Conservation (phyloP, 2,329 filamentous ascomycete genomes). For the Biscogniauxia sp. region DNA sequence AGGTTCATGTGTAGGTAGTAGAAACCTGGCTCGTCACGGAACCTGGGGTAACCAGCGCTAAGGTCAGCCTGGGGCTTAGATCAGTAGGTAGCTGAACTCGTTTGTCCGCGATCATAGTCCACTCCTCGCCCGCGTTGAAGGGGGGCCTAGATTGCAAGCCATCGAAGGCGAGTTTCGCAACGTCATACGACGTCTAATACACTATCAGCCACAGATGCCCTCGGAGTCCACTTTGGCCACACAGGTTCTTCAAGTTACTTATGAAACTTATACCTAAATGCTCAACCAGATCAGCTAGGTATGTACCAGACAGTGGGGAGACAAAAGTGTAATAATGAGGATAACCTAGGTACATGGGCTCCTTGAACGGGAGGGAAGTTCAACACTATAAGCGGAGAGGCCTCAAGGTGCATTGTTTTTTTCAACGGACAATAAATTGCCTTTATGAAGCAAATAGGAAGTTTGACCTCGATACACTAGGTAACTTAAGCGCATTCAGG, state of each 20-base stretch:
- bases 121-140: no score
- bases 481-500: neutral
- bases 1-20: no score
- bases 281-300: neutral
- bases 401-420: neutral
- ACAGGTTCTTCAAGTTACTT: no score
- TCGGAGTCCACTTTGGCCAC: no score
- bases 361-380: neutral
- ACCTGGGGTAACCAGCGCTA: neutral
- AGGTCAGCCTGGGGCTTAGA: neutral
- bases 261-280: neutral
- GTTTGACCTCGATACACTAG: neutral
- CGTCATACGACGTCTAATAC: neutral
- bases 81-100: neutral
- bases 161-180: neutral
- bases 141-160: neutral
- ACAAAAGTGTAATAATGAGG: neutral
- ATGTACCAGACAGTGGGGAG: no score
- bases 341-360: neutral
- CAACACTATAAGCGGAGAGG: neutral
- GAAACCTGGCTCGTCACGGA: neutral
- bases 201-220: no score
- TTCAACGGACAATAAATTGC: neutral
- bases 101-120: neutral
- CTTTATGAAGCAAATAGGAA: neutral